Conservation (phyloP, 192 early-diverging fungal genomes). For the Chytriomyces sp. region DNA sequence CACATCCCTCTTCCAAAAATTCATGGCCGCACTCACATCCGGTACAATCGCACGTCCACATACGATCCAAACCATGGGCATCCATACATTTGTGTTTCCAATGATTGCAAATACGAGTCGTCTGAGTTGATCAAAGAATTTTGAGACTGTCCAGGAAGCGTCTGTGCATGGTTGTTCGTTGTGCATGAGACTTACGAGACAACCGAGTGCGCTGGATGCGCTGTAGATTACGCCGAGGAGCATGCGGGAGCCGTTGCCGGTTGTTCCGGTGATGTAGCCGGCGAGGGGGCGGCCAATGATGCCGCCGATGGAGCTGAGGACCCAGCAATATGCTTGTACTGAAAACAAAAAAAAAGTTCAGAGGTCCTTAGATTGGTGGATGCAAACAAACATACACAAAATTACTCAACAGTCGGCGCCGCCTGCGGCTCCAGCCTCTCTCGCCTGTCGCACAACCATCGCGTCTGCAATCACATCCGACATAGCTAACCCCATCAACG, state of each 20-base stretch:
- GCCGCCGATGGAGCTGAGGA: slow-evolving; percentile 22
- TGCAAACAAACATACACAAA: background rate
- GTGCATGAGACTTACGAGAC: slow-evolving; percentile 20
- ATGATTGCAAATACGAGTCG: slow-evolving; percentile 23
- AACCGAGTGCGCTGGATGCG: slow-evolving; percentile 3
- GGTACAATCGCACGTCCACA: slow-evolving; percentile 37
- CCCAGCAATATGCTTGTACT: slow-evolving; percentile 39
- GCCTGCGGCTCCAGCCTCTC: slow-evolving; percentile 24
- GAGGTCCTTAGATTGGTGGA: background rate
- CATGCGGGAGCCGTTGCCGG: slow-evolving; percentile 21
- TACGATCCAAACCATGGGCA: slow-evolving; percentile 35
- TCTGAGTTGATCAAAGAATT: background rate
- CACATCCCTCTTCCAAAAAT: slow-evolving; percentile 33
- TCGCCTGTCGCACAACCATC: slow-evolving; percentile 34
- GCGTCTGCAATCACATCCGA: slow-evolving; percentile 42
- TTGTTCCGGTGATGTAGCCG: slow-evolving; percentile 34
- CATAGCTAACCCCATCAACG: slow-evolving; percentile 43
- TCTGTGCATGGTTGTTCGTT: slow-evolving; percentile 13
- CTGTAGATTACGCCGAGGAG: slow-evolving; percentile 30
- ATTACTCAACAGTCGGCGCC: slow-evolving; percentile 16
- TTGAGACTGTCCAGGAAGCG: slow-evolving; percentile 8
- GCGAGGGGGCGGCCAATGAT: slow-evolving; percentile 37
- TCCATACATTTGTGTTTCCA: slow-evolving; percentile 30
- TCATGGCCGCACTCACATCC: slow-evolving; percentile 37
- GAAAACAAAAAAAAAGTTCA: background rate